Conservation (phyloP, 2,329 filamentous ascomycete species). For the Aspergillus sp. region DNA sequence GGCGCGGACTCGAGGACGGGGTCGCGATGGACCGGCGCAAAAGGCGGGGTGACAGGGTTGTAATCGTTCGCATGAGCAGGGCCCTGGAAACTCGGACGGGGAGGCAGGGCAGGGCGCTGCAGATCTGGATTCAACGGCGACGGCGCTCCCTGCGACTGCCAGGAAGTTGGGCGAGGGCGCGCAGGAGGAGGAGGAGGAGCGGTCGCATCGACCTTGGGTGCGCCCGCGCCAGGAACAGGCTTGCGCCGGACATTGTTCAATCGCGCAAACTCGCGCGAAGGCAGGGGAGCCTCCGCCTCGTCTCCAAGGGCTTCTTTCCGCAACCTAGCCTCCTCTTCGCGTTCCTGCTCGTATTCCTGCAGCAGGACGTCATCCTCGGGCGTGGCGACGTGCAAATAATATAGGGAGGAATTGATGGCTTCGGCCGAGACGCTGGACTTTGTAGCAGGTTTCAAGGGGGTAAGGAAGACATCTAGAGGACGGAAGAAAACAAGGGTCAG, state of each 20-base stretch:
- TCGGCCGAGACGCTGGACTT: constrained; percentile 81
- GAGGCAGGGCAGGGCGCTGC: constrained; percentile 18
- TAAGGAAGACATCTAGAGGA: constrained; percentile 79
- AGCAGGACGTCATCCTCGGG: constrained; percentile 56
- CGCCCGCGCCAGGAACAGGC: constrained; percentile 31
- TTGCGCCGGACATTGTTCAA: constrained; percentile 45
- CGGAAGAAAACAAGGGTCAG: constrained; percentile 12
- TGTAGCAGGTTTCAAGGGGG: constrained; percentile 81
- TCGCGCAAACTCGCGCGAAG: constrained; percentile 30
- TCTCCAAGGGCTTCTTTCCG: constrained; percentile 28
- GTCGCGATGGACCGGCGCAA: constrained; percentile 5
- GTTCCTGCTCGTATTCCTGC: constrained; percentile 42
- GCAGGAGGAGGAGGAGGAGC: constrained; percentile 10
- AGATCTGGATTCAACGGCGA: constrained; percentile 4
- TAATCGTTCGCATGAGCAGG: not conserved
- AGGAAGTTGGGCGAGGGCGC: constrained; percentile 14
- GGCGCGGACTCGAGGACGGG: constrained; percentile 4
- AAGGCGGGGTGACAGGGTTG: not conserved
- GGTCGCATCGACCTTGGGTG: constrained; percentile 17
- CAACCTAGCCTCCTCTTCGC: constrained; percentile 29
- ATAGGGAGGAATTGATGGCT: constrained; percentile 83
- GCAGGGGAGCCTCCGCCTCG: constrained; percentile 22
- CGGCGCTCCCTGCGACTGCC: constrained; percentile 21
- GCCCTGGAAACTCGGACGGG: constrained; percentile 14
- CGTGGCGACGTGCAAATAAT: constrained; percentile 81